phyloP scores from a whole-genome alignment of 2,329 filamentous ascomycete genomes.

The Neonectria hederae region DNA sequence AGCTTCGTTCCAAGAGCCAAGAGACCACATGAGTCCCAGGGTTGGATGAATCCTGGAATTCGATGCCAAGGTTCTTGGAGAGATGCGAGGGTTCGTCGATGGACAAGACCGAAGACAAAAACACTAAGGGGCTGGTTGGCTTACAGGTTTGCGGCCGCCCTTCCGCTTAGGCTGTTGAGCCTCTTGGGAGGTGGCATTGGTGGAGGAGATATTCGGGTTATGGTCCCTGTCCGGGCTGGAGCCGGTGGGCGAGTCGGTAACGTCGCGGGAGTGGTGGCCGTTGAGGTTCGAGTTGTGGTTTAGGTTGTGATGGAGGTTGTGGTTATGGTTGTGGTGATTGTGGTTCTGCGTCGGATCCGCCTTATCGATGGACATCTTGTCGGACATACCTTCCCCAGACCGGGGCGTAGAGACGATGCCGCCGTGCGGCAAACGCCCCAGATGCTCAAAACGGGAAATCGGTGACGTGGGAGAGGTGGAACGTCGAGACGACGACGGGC shows the following conservation, averaged over 20 bases:
- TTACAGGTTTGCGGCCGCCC: conserved; percentile 95
- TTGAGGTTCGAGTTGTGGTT: conserved; percentile 44
- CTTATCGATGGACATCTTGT: conserved; percentile 74
- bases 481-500: conserved; percentile 44
- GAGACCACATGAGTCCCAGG: neutral
- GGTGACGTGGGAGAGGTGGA: conserved; percentile 47
- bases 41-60: neutral
- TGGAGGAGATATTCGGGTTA: conserved; percentile 44
- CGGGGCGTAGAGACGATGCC: conserved; percentile 47
- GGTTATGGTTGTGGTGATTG: conserved; percentile 44
- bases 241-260: conserved; percentile 69
- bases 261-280: conserved; percentile 57
- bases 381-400: conserved; percentile 64
- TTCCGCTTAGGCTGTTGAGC: conserved; percentile 87
- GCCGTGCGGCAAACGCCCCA: conserved; percentile 51
- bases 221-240: conserved; percentile 69
- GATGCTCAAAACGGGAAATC: conserved; percentile 47
- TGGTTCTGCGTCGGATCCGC: conserved; percentile 46
- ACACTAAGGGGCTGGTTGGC: conserved; percentile 51
- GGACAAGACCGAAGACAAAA: conserved; percentile 4
- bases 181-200: conserved; percentile 56
- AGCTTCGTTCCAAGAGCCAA: neutral
- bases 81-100: neutral
- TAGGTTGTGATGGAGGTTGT: conserved; percentile 28
- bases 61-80: neutral